A percentile compares a stretch with the other conserved stretches of the same genome.
Conservation (phyloP, 2,329 filamentous ascomycete genomes). For the Aspergillus fischeri region DNA sequence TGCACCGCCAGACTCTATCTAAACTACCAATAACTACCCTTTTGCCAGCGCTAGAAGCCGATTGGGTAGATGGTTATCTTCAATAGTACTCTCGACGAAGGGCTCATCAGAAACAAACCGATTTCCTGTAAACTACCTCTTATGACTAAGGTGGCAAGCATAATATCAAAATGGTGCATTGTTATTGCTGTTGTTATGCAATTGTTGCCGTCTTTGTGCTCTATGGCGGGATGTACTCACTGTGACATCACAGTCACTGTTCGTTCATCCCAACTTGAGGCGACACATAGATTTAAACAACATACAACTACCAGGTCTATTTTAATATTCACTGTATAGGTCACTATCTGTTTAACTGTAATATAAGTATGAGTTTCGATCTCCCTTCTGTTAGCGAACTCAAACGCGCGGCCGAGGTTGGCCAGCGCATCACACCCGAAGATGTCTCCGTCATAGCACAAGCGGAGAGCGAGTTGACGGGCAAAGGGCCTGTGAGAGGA, state of each 20-base stretch:
- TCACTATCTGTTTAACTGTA: neutral
- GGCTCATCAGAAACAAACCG: too few relatives aligned
- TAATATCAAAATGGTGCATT: neutral
- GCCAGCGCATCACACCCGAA: constrained; percentile 30
- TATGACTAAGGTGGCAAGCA: neutral
- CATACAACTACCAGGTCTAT: neutral
- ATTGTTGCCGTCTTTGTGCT: neutral
- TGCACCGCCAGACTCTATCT: neutral
- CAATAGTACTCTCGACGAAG: too few relatives aligned
- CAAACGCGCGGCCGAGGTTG: constrained; percentile 27
- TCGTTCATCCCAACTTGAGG: neutral
- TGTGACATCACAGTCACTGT: constrained; percentile 20
- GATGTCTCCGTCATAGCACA: constrained; percentile 31
- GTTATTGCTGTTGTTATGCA: neutral
- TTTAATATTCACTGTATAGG: neutral
- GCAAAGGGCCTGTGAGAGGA: constrained; percentile 26
- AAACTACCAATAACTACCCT: neutral
- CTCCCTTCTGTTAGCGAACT: constrained; percentile 22
- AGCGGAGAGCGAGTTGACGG: constrained; percentile 29
- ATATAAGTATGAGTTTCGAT: constrained; percentile 11
- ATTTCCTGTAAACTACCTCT: neutral
- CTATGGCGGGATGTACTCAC: constrained; percentile 20
- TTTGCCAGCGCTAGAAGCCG: neutral
- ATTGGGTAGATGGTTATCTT: too few relatives aligned
- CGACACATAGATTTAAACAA: neutral